Conservation (phyloP, 176 grass and related monocot genomes). For the Triticum urartu region DNA sequence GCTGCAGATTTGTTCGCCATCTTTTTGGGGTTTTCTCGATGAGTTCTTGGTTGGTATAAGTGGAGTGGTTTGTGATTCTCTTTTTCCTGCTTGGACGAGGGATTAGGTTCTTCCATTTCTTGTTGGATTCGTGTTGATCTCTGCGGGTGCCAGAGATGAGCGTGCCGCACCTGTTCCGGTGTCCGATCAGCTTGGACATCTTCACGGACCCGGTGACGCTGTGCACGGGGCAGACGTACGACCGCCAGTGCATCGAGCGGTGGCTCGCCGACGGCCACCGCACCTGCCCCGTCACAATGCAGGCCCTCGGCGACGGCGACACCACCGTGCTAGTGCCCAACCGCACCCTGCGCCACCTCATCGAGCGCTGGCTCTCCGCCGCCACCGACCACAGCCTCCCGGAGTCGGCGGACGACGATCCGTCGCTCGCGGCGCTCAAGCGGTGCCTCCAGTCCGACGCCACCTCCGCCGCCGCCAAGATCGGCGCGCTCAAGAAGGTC, state of each 20-base stretch:
- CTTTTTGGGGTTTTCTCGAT: neutral
- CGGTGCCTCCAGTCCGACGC: conserved; percentile 30
- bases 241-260: conserved; percentile 74
- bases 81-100: neutral
- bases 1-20: neutral
- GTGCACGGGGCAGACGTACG: conserved; percentile 89
- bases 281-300: conserved; percentile 98
- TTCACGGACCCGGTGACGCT: conserved; percentile 90
- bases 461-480: neutral
- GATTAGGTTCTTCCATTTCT: conserved; percentile 3
- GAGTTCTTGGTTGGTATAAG: conserved; percentile 10
- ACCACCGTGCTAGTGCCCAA: conserved; percentile 74
- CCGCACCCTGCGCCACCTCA: conserved; percentile 82
- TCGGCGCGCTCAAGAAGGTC: conserved; percentile 48
- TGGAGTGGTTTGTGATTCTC: conserved; percentile 3
- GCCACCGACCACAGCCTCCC: conserved; percentile 11
- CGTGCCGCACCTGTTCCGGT: conserved; percentile 89
- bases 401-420: conserved; percentile 9
- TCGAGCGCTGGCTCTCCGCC: conserved; percentile 70
- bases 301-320: conserved; percentile 65
- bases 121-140: conserved; percentile 17
- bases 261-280: conserved; percentile 89
- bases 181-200: conserved; percentile 93
- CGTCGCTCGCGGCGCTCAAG: conserved; percentile 59
- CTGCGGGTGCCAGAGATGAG: conserved; percentile 45